phyloP scores from a whole-genome alignment of 2,329 filamentous ascomycete species.

The Clonostachys rosea region DNA sequence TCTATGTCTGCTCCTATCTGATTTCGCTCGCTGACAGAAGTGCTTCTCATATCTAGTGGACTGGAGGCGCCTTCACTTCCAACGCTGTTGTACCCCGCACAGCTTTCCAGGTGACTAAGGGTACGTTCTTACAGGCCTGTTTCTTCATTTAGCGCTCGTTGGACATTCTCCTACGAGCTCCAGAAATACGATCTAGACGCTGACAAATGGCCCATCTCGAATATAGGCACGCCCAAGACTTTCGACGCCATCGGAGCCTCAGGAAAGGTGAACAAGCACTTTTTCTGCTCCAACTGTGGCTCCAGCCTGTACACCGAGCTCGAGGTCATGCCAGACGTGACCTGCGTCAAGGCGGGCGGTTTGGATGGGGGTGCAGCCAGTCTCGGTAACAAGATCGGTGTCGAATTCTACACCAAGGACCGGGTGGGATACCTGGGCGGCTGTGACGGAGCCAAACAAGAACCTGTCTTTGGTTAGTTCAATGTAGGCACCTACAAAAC shows the following conservation, averaged over 20 bases:
- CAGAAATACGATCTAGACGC: background rate
- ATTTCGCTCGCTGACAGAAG: background rate
- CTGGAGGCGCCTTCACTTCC: constrained; percentile 48
- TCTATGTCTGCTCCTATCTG: background rate
- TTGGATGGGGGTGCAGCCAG: constrained; percentile 42
- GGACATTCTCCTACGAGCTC: too few relatives aligned
- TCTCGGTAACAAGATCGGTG: constrained; percentile 32
- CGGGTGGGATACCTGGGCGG: constrained; percentile 35
- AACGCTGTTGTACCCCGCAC: constrained; percentile 43
- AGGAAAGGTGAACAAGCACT: constrained; percentile 51
- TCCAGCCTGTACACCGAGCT: constrained; percentile 45
- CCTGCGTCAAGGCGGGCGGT: constrained; percentile 44
- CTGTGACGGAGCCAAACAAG: constrained; percentile 41
- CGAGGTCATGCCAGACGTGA: constrained; percentile 45
- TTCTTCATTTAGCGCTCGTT: too few relatives aligned
- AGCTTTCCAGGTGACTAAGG: constrained; percentile 43
- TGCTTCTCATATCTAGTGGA: constrained; percentile 25
- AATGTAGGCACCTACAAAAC: too few relatives aligned
- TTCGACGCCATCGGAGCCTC: constrained; percentile 41
- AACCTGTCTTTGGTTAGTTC: constrained; percentile 11
- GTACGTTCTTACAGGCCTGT: constrained; percentile 12
- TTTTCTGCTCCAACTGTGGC: constrained; percentile 48
- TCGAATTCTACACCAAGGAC: constrained; percentile 50
- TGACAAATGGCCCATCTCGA: background rate
- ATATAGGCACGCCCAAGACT: constrained; percentile 34